Percentiles rank a stretch among this genome's conserved stretches.
Conservation (phyloP, 441 rosid genomes). For the Flueggea neowawraea region DNA sequence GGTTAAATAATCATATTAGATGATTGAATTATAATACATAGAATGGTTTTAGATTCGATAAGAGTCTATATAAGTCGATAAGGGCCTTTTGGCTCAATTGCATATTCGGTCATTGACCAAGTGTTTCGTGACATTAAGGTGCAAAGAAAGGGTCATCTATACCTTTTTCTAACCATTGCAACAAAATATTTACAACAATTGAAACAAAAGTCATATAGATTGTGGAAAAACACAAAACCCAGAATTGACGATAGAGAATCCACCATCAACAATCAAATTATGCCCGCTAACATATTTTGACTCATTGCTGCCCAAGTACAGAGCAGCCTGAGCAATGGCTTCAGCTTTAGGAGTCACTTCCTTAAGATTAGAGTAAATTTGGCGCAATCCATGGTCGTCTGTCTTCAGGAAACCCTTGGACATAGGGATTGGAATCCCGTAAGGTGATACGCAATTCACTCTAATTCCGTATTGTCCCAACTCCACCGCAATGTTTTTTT, state of each 20-base stretch:
- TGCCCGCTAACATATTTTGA: slow-evolving; percentile 12
- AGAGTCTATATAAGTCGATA: too few relatives aligned
- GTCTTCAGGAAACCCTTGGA: slow-evolving; percentile 5
- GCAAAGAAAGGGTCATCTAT: too few relatives aligned
- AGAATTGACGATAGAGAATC: slow-evolving; percentile 5
- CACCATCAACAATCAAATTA: slow-evolving; percentile 12
- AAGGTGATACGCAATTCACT: slow-evolving; percentile 13
- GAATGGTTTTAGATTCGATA: too few relatives aligned
- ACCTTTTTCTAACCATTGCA: too few relatives aligned
- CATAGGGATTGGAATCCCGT: slow-evolving; percentile 1
- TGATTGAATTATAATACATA: too few relatives aligned
- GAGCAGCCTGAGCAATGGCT: slow-evolving; percentile 11
- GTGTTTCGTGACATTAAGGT: too few relatives aligned
- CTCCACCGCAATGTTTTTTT: slow-evolving; percentile 6
- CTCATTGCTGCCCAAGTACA: slow-evolving; percentile 9
- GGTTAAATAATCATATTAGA: too few relatives aligned
- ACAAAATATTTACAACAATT: too few relatives aligned
- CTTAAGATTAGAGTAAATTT: slow-evolving; percentile 11
- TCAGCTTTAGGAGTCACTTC: background rate
- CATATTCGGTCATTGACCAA: too few relatives aligned
- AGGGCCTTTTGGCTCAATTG: too few relatives aligned
- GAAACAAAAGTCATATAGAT: background rate
- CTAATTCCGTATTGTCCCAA: slow-evolving; percentile 15
- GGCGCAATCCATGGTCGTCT: slow-evolving; percentile 4
- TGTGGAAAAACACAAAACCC: slow-evolving; percentile 4